Evolutionary conservation across 805 yeast genomes (phyloP), one percentile per base, ranked within the genome.

Genomic region (Teunomyces barrocoloradensis): DNA sequence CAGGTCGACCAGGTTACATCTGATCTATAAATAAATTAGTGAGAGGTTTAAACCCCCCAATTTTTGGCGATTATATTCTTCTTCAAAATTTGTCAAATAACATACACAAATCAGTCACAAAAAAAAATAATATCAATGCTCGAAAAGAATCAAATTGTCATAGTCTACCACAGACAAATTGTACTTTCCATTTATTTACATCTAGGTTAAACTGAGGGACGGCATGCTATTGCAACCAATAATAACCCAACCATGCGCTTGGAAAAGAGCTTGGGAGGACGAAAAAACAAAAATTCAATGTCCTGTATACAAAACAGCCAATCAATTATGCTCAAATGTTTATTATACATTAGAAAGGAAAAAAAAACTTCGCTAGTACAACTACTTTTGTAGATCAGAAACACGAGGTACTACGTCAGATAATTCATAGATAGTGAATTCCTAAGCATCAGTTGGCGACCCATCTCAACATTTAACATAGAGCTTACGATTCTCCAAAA

Each of bases 291-390:
- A 18, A 18, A 18, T 3, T 3, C 20, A 3, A 18, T 18, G 3
- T 34, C 40, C 40, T 37, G 29, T 23, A 37, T 20, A 37, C n/a
- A 27, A 12, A 39, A 18, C 47, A 42, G 46, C 53, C 53, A 50
- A 49, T 48, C 48, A 37, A 37, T 17, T 27, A 33, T 37, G 35
- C 38, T 28, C 50, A 36, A 48, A 46, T 45, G 40, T 25, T 15
- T 41, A 49, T 46, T 49, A 46, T 40, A 33, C 30, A 27, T 32
- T 25, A 13, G 37, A 40, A 39, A 28, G 29, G 37, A 48, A 43
- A 30, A 27, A 46, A 46, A 41, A 37, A 42, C 43, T 32, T 47
- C 33, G 43, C 42, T 45, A 41, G 40, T 28, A 28, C 46, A 18
- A 37, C 33, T 25, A 21, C 25, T 27, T 43, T 32, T 29, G 37